Conservation (phyloP, 345 rosid genomes). For the Ricinus communis region DNA sequence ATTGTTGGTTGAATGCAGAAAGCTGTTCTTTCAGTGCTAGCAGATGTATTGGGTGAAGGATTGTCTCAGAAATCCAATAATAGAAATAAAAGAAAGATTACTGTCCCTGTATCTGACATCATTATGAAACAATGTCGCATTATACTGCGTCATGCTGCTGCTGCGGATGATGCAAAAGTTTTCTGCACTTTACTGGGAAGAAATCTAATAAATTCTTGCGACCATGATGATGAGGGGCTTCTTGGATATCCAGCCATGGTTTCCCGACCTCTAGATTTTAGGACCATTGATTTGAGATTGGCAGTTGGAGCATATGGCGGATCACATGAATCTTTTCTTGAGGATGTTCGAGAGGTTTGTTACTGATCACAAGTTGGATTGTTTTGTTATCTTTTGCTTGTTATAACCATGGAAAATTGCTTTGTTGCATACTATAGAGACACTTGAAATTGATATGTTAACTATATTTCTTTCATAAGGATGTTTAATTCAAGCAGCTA, state of each 20-base stretch:
- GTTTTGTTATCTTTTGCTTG: constrained; percentile 12
- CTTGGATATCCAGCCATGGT: constrained; percentile 98
- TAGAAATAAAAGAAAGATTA: constrained; percentile 54
- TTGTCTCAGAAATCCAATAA: constrained; percentile 47
- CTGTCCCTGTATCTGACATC: constrained; percentile 59
- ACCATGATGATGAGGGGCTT: constrained; percentile 93
- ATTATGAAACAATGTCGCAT: constrained; percentile 89
- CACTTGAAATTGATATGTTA: not conserved
- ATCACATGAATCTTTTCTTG: constrained; percentile 85
- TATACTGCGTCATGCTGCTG: constrained; percentile 72
- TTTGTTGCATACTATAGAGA: constrained; percentile 6
- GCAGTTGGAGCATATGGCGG: constrained; percentile 86
- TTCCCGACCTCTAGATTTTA: constrained; percentile 90
- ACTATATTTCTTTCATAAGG: not conserved
- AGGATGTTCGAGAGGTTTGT: constrained; percentile 92
- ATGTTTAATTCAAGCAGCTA: not conserved
- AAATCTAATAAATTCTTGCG: constrained; percentile 60
- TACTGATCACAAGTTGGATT: not conserved
- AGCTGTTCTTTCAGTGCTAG: constrained; percentile 93
- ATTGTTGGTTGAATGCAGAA: constrained; percentile 68
- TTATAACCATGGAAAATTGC: not conserved
- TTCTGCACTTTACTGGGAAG: constrained; percentile 89
- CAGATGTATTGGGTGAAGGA: constrained; percentile 53
- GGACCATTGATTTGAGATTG: constrained; percentile 94
- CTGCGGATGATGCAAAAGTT: constrained; percentile 78